These are phyloP conservation scores for Vitis hybrid DNA, from an alignment of 177 flowering plant genomes.

Conservation along the genomic window DNA sequence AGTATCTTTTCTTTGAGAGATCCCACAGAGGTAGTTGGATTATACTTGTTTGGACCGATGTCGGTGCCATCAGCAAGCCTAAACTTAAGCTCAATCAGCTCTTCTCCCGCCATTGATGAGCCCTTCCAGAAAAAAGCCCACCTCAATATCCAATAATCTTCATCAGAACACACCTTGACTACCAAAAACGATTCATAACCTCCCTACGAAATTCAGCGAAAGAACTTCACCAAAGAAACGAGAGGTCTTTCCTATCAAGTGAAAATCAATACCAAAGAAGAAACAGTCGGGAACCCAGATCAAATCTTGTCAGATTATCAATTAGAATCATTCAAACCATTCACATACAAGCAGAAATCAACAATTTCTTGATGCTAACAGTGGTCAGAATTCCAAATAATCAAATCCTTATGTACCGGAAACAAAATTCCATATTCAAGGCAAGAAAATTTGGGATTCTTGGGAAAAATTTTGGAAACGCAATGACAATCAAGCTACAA, in stretches of 20 bases:
- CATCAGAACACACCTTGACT: background rate
- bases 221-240: background rate
- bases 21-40: slow-evolving; percentile 49
- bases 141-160: background rate
- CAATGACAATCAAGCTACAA: background rate
- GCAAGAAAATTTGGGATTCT: background rate
- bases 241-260: slow-evolving; percentile 1
- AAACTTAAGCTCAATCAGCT: slow-evolving; percentile 65
- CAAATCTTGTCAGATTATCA: background rate
- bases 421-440: too few species aligned
- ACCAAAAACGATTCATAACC: too few species aligned
- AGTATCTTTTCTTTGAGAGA: slow-evolving; percentile 63
- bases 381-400: too few species aligned
- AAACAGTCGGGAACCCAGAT: slow-evolving; percentile 12
- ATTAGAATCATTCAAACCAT: background rate
- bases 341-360: background rate
- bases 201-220: too few species aligned
- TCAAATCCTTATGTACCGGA: too few species aligned
- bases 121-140: background rate
- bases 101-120: slow-evolving; percentile 48
- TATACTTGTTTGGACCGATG: slow-evolving; percentile 66
- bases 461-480: background rate
- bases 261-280: background rate
- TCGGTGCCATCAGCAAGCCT: slow-evolving; percentile 71
- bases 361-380: background rate